A percentile compares a stretch with the other conserved stretches of the same genome.
These are phyloP conservation scores for Oxytropis ochrocephala DNA, from an alignment of 306 rosid species.

Conservation along the genomic window DNA sequence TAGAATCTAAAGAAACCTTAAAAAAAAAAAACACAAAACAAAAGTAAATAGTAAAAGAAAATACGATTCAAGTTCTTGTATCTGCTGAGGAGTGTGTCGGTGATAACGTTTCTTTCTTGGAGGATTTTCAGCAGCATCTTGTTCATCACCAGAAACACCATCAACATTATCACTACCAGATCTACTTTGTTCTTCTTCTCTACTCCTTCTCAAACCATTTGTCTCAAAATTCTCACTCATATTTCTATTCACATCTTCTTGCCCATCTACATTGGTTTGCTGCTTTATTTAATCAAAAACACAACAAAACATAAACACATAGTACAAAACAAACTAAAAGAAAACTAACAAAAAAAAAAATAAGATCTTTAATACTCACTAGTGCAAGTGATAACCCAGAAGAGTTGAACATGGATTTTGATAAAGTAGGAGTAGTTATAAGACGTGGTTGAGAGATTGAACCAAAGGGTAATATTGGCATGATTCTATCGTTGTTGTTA, in stretches of 20 bases:
- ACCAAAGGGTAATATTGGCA: constrained; percentile 41
- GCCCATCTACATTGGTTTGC: constrained; percentile 74
- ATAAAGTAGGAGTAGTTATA: constrained; percentile 51
- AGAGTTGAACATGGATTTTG: constrained; percentile 94
- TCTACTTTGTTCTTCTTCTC: constrained; percentile 94
- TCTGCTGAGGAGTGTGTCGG: constrained; percentile 98
- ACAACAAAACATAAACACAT: neutral
- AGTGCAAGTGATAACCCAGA: constrained; percentile 90
- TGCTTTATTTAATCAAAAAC: constrained; percentile 1
- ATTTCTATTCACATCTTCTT: constrained; percentile 50
- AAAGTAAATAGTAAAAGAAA: neutral
- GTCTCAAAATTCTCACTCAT: constrained; percentile 53
- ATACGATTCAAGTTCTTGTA: constrained; percentile 96
- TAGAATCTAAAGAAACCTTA: neutral
- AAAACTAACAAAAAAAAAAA: neutral
- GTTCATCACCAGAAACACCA: constrained; percentile 90
- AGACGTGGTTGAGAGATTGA: constrained; percentile 70
- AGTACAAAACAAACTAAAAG: neutral
- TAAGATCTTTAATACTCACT: constrained; percentile 30
- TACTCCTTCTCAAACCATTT: constrained; percentile 55
- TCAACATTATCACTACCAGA: constrained; percentile 95
- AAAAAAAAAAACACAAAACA: neutral
- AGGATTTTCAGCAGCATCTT: constrained; percentile 73
- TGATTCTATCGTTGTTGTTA: constrained; percentile 37
- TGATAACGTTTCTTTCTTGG: constrained; percentile 82